Evolutionary conservation across 345 rosid genomes (phyloP).

Genomic region (Excoecaria agallocha): DNA sequence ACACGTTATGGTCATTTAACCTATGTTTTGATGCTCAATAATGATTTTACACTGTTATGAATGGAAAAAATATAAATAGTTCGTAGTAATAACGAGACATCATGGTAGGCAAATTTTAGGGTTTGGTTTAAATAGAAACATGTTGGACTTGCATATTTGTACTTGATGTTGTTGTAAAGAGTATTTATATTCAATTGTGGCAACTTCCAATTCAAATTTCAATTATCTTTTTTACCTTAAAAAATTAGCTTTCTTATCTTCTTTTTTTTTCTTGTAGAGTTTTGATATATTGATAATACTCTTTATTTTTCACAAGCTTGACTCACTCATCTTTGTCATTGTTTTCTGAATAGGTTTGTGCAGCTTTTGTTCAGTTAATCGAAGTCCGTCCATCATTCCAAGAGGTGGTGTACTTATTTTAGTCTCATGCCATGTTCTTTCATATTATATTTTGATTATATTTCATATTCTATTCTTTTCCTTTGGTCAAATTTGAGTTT

Average conservation of each 20-base stretch:
- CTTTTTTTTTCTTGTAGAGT: background rate
- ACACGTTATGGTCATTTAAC: background rate
- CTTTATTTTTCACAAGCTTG: constrained; percentile 11
- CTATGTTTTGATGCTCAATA: background rate
- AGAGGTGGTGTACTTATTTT: constrained; percentile 52
- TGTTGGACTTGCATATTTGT: background rate
- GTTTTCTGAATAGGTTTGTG: constrained; percentile 59
- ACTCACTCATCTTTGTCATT: constrained; percentile 10
- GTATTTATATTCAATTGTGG: background rate
- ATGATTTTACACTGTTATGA: background rate
- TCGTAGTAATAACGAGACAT: too few relatives aligned
- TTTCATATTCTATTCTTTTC: too few relatives aligned
- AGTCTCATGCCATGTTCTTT: background rate
- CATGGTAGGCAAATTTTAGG: too few relatives aligned
- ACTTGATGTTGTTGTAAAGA: background rate
- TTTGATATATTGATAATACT: background rate
- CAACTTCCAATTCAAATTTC: background rate
- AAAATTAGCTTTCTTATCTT: constrained; percentile 1
- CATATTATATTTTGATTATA: too few relatives aligned
- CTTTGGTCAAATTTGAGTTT: background rate
- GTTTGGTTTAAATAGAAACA: too few relatives aligned
- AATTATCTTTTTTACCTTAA: background rate
- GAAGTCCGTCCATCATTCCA: constrained; percentile 70
- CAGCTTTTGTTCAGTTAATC: too few relatives aligned
- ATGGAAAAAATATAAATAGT: too few relatives aligned